Evolutionary conservation across 2,329 filamentous ascomycete genomes (phyloP).

Genomic region (Nothophoma quercina): DNA sequence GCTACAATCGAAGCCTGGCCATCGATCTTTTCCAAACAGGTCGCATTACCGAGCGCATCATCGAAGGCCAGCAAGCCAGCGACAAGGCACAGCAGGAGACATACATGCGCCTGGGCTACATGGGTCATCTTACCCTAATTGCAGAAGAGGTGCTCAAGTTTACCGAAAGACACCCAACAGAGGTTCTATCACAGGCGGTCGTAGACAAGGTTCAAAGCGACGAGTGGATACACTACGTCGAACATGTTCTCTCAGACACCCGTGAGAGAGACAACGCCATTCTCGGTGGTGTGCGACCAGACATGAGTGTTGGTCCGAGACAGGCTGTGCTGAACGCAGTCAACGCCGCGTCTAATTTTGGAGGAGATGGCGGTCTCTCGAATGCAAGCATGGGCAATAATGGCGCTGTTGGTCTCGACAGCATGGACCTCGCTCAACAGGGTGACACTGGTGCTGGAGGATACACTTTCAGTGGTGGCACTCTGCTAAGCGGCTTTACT

Average conservation of each 20-base stretch:
- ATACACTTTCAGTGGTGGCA: conserved; percentile 76
- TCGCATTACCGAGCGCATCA: conserved; percentile 88
- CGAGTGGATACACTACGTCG: conserved; percentile 94
- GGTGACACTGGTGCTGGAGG: conserved; percentile 75
- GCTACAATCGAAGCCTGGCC: conserved; percentile 88
- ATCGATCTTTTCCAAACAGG: conserved; percentile 93
- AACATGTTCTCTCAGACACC: conserved; percentile 90
- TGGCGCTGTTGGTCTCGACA: conserved; percentile 60
- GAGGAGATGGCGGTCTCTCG: conserved; percentile 63
- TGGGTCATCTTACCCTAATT: conserved; percentile 96
- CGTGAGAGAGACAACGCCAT: conserved; percentile 98
- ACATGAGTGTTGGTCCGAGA: conserved; percentile 83
- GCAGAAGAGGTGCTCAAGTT: conserved; percentile 99
- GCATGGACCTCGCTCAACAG: conserved; percentile 69
- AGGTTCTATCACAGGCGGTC: conserved; percentile 82
- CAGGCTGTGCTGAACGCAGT: conserved; percentile 70
- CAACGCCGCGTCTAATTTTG: conserved; percentile 64
- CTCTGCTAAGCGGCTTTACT: conserved; percentile 87
- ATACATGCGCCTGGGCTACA: conserved; percentile 94
- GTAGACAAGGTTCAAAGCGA: conserved; percentile 87
- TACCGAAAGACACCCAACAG: conserved; percentile 89
- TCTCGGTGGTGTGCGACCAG: conserved; percentile 90
- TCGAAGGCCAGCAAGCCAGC: conserved; percentile 85
- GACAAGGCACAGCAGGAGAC: conserved; percentile 84
- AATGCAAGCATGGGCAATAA: conserved; percentile 82